Base-by-base conservation (phyloP, 495 filamentous ascomycete species). In the Elasticomyces elasticus region DNA sequence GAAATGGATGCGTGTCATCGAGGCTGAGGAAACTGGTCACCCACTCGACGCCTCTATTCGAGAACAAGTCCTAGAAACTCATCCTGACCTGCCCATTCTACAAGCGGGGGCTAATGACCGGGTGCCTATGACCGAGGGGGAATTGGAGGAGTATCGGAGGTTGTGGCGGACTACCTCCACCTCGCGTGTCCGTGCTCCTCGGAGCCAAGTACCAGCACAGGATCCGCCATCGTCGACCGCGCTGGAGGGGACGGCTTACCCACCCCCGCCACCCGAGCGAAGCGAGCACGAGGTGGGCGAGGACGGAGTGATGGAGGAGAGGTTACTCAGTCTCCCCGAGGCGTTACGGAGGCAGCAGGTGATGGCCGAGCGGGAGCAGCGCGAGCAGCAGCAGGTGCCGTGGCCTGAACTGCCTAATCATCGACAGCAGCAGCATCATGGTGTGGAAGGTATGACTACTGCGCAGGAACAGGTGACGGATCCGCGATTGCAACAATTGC, bases 1-100 rank as follows among this genome's bases (percentile, higher is more conserved):
- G 2, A 61, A 61, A 51, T 61, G 58, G 58, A 15, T 52, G 9
- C 51, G 30, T 12, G 58, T 57, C 2, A 56, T 61, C 28, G 58
- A 61, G 27, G 23, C 25, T 28, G 54, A 61, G 45, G 58, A 61
- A 43, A 46, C 38, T 24, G 58, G 58, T 11, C 38, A 27, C 10
- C 58, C 58, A 10, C 33, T 60, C 22, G 58, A 60, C 31, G 30
- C 46, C 24, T 23, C 12, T 27, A 60, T 47, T 26, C 46, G 52
- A 10, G 42, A 11, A 15, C 26, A 20, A 15, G 43, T 60, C 23
- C 17, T 52, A 17, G 58, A 60, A 35, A 60, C 58, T 10, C 58
- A 60, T 28, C 58, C 58, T 1, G 25, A 50, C 26, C 46, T 59
- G 1, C 45, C 51, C 1, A 51, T 59, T 30, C 31, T 59, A 22